Conservation (phyloP, 1,284 basidiomycete genomes). For the Sanghuangporus baumii region DNA sequence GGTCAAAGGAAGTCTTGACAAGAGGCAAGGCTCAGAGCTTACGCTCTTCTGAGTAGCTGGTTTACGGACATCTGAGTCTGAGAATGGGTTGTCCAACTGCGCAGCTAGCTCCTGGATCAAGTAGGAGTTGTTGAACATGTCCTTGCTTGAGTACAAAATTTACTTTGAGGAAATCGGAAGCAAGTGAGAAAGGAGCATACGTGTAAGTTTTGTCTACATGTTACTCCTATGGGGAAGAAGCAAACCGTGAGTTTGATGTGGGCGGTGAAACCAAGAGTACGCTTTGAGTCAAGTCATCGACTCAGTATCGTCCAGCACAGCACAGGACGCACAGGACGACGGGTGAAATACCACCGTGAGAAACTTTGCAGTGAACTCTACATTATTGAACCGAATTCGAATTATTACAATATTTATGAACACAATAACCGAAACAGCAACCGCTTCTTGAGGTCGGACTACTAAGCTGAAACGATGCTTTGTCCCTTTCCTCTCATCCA, state of each 20-base stretch:
- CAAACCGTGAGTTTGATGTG: neutral
- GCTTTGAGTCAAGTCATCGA: neutral
- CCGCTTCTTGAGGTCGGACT: too few species aligned
- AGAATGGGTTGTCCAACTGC: neutral
- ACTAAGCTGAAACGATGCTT: too few species aligned
- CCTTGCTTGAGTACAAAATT: neutral
- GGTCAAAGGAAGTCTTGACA: slow-evolving; percentile 58
- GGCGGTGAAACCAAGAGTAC: neutral
- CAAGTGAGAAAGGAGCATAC: neutral
- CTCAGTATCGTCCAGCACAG: too few species aligned
- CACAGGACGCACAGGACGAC: neutral
- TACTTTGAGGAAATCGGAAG: neutral
- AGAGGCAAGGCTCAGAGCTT: slow-evolving; percentile 52
- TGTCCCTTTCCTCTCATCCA: too few species aligned
- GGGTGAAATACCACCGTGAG: neutral
- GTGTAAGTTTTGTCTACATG: neutral
- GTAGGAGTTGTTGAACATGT: slow-evolving; percentile 14
- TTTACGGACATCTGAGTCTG: neutral
- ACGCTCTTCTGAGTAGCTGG: slow-evolving; percentile 30
- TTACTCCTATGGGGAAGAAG: neutral
- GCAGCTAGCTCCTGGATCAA: slow-evolving; percentile 3
- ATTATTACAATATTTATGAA: neutral
- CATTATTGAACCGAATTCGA: neutral
- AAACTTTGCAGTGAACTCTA: neutral
- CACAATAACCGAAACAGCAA: neutral